Conservation (phyloP, 1,284 basidiomycete genomes). For the Ustilago vetiveriae region DNA sequence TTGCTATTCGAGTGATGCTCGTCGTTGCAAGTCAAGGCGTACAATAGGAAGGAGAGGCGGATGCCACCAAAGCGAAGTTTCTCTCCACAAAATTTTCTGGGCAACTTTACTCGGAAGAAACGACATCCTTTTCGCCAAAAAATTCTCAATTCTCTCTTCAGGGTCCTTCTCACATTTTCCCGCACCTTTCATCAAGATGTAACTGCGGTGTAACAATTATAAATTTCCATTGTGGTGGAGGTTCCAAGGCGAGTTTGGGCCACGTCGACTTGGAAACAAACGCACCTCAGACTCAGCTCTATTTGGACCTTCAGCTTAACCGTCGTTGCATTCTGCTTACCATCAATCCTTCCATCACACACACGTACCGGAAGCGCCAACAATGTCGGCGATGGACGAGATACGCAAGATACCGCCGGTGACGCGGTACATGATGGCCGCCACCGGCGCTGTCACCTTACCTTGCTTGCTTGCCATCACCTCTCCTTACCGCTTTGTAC, state of each 20-base stretch:
- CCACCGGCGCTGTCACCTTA: constrained; percentile 74
- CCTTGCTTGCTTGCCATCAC: constrained; percentile 74
- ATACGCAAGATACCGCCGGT: constrained; percentile 81
- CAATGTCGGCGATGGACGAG: constrained; percentile 28
- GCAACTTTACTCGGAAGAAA: constrained; percentile 3
- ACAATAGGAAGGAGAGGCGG: no score
- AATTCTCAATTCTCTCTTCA: constrained; percentile 8
- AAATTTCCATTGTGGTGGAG: constrained; percentile 7
- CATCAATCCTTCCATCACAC: constrained; percentile 6
- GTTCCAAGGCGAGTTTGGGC: constrained; percentile 15
- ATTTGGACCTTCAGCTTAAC: no score
- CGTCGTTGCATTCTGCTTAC: not conserved
- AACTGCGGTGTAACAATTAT: constrained; percentile 3
- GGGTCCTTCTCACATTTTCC: constrained; percentile 14
- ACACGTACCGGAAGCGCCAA: not conserved
- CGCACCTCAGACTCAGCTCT: no score
- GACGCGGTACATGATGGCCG: constrained; percentile 77
- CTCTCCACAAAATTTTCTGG: constrained; percentile 9
- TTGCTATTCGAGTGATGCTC: not conserved
- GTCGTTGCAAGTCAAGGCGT: no score
- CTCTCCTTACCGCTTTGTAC: constrained; percentile 73
- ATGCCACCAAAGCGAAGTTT: not conserved
- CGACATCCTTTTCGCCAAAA: constrained; percentile 4
- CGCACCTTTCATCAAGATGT: not conserved
- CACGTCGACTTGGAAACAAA: constrained; percentile 39